Conservation (phyloP, 129 eudicot genomes). For the Centaurea solstitialis region DNA sequence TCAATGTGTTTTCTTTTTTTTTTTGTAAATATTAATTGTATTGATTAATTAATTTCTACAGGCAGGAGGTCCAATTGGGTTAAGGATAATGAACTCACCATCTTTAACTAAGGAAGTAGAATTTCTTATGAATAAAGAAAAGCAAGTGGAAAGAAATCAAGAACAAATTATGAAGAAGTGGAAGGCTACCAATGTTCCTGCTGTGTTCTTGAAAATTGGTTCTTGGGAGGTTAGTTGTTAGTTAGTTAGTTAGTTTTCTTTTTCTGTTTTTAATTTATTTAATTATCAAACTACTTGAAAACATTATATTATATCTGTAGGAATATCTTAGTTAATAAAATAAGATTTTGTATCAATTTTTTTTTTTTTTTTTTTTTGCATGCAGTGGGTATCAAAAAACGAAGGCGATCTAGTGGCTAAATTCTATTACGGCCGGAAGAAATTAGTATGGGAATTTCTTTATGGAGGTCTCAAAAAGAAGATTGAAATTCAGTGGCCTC, state of each 20-base stretch:
- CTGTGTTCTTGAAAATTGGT: background rate
- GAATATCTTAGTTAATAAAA: too few relatives aligned
- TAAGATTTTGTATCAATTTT: too few relatives aligned
- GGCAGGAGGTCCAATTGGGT: background rate
- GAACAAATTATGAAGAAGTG: background rate
- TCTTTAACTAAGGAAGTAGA: background rate
- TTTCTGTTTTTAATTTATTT: too few relatives aligned
- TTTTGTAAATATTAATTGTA: too few relatives aligned
- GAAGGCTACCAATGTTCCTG: background rate
- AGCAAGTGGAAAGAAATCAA: background rate
- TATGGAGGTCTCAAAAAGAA: slow-evolving; percentile 56
- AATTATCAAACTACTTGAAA: background rate
- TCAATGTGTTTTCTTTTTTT: too few relatives aligned
- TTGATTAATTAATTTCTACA: background rate
- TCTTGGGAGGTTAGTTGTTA: background rate
- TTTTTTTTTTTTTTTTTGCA: too few relatives aligned
- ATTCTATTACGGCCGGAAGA: slow-evolving; percentile 50
- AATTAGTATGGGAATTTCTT: slow-evolving; percentile 71
- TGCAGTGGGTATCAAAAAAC: slow-evolving; percentile 37
- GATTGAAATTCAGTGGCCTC: slow-evolving; percentile 62
- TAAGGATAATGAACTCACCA: background rate
- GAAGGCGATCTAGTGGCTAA: slow-evolving; percentile 57
- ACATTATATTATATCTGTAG: background rate
- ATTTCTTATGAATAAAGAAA: background rate
- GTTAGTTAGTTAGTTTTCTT: background rate